phyloP scores from a whole-genome alignment of 208 protist genomes.

The Trypanosoma mega region DNA sequence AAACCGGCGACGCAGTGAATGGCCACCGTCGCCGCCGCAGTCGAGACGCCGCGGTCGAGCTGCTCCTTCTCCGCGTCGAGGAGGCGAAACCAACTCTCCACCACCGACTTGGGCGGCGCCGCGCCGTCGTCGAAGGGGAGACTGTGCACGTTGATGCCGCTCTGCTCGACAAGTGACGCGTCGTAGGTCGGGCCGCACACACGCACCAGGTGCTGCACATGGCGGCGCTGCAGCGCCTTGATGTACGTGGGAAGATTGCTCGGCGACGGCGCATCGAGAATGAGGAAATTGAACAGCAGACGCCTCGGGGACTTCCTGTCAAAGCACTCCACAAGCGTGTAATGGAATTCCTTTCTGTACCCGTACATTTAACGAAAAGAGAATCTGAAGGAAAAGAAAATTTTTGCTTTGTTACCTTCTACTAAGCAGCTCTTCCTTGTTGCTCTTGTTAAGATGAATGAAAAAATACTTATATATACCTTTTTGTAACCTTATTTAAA shows the following conservation, averaged over 20 bases:
- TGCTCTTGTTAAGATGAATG: too few relatives aligned
- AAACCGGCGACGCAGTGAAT: constrained; percentile 94
- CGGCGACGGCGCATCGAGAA: constrained; percentile 82
- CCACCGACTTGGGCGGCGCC: constrained; percentile 71
- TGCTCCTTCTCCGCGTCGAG: constrained; percentile 60
- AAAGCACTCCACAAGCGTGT: constrained; percentile 76
- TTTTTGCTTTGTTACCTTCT: too few relatives aligned
- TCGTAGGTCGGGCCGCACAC: constrained; percentile 90
- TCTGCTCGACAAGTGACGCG: constrained; percentile 50
- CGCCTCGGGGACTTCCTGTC: constrained; percentile 37
- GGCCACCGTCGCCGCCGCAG: constrained; percentile 53
- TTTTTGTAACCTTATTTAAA: too few relatives aligned
- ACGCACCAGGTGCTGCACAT: constrained; percentile 79
- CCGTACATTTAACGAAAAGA: too few relatives aligned
- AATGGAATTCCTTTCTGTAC: constrained; percentile 86
- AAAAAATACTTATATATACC: too few relatives aligned
- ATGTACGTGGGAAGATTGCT: constrained; percentile 91
- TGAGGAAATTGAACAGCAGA: constrained; percentile 78
- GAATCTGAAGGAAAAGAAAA: too few relatives aligned
- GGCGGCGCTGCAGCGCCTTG: constrained; percentile 77
- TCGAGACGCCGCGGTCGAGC: constrained; percentile 14
- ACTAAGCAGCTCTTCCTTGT: too few relatives aligned
- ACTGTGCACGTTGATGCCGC: constrained; percentile 79
- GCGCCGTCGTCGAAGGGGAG: constrained; percentile 92
- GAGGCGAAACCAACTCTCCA: constrained; percentile 81